Conservation (phyloP, 78 protist genomes). For the Protostelium mycophagum region DNA sequence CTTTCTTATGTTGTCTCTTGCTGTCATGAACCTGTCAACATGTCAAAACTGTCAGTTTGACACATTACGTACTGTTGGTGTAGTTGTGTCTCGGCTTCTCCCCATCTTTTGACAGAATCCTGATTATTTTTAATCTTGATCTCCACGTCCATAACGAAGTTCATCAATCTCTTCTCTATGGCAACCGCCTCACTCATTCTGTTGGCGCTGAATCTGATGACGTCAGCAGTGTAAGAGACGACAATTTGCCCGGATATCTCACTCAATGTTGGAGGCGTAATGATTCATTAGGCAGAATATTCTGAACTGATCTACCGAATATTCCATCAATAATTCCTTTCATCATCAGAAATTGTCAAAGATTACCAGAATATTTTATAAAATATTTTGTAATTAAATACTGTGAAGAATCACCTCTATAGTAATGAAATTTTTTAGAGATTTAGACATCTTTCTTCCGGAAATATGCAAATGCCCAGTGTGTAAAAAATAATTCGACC, state of each 20-base stretch:
- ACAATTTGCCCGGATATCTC: not conserved
- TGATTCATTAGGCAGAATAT: not conserved
- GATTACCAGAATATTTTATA: not conserved
- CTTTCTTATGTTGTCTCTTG: slow-evolving; percentile 5
- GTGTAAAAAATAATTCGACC: slow-evolving; percentile 95
- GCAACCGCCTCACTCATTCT: not conserved
- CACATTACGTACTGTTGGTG: slow-evolving; percentile 9
- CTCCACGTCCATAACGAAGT: not conserved
- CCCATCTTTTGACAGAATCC: not conserved
- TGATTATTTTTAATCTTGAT: not conserved
- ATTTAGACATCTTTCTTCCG: slow-evolving; percentile 96
- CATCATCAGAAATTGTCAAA: slow-evolving; percentile 7
- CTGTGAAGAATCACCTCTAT: slow-evolving; percentile 78
- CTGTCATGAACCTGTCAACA: slow-evolving; percentile 1
- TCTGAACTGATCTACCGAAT: not conserved
- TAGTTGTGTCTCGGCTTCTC: not conserved
- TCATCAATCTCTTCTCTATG: not conserved
- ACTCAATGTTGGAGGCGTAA: slow-evolving; percentile 12
- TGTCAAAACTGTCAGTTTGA: not conserved
- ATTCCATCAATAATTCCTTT: slow-evolving; percentile 6
- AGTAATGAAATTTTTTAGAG: slow-evolving; percentile 95
- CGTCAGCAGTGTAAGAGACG: no score
- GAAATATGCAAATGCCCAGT: slow-evolving; percentile 86
- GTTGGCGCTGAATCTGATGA: not conserved
- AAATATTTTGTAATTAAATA: no score